phyloP scores from a whole-genome alignment of 306 rosid genomes.

The Sicyos edulis region DNA sequence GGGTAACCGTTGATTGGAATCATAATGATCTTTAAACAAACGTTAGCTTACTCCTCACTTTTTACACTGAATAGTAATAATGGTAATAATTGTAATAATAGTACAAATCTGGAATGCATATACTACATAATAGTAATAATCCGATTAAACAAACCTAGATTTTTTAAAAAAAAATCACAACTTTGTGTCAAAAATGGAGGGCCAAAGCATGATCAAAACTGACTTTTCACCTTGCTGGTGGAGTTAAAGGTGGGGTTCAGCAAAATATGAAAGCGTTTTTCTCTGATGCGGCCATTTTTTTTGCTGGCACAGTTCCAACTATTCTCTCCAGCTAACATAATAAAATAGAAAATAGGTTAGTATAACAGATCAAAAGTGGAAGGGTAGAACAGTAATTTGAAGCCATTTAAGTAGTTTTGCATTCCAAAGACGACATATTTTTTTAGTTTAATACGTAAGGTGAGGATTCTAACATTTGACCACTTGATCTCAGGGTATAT shows the following conservation, averaged over 20 bases:
- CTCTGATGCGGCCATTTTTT: conserved; percentile 41
- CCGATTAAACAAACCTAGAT: neutral
- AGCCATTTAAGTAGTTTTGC: neutral
- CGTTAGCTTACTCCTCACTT: neutral
- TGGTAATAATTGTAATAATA: no score
- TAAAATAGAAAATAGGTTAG: neutral
- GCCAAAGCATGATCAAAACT: neutral
- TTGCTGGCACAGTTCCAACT: conserved; percentile 43
- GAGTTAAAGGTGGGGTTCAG: conserved; percentile 14
- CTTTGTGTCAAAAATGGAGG: neutral
- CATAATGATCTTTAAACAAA: neutral
- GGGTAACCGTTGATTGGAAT: neutral
- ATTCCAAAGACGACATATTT: neutral
- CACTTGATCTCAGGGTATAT: neutral
- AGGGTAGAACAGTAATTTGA: neutral
- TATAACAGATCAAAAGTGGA: neutral
- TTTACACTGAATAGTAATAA: no score
- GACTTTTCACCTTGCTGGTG: neutral
- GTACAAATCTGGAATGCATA: neutral
- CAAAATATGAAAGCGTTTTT: conserved; percentile 35
- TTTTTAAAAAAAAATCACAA: neutral
- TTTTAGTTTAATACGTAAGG: no score
- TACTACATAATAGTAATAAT: neutral
- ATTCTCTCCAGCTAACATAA: conserved; percentile 44
- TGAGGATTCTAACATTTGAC: neutral